Base-by-base conservation (phyloP, 2,329 filamentous ascomycete species). In the Cryphonectria nitschkei region DNA sequence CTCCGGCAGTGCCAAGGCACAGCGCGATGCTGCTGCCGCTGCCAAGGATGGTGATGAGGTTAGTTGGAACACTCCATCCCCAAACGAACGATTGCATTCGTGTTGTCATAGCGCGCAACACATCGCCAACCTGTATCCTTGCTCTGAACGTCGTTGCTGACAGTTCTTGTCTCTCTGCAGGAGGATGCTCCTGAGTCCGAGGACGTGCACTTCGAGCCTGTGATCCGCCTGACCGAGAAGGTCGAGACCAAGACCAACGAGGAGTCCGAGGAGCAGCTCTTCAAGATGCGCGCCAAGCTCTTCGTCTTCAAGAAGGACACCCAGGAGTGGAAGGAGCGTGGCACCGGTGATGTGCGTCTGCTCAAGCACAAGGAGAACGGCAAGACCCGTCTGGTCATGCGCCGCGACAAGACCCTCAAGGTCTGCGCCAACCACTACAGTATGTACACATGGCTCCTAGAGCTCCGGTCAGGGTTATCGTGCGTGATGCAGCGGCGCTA, bases 401-500 rank as follows among this genome's bases (percentile, higher is more conserved):
- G 96, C 82, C 90, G 96, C 81, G 96, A 99, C 88, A 98, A 98
- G 93, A 99, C 96, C 73, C 90, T 98, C 86, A 99, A 99, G 89
- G 96, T 99, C 84, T 99, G 96, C 91, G 96, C 96, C 81, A 99
- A 99, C 88, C 96, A 99, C 89, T 99, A 99, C 85, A 92, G 95
- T 97, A 91, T 79, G 92, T 85, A 39, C 16, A 26, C 37, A 22
- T 19, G 19, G 41, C 65, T n/a, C 19, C n/a, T 43, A n/a, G 22
- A 54, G 43, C 11, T 37, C 14, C 4, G 7, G 16, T 8, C 11
- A 5, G 34, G 9, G 41, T 11, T 19, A 11, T n/a, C 8, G 5
- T 5, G 29, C 19, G 26, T 26, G 26, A 2, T 26, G 8, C 11
- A 39, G 2, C 19, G 1, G 32, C 11, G 66, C 32, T 71, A 54